Percentiles rank a stretch among this genome's conserved stretches.
Evolutionary conservation across 768 basidiomycete species (phyloP).

Genomic region (Ephemerocybe angulata): DNA sequence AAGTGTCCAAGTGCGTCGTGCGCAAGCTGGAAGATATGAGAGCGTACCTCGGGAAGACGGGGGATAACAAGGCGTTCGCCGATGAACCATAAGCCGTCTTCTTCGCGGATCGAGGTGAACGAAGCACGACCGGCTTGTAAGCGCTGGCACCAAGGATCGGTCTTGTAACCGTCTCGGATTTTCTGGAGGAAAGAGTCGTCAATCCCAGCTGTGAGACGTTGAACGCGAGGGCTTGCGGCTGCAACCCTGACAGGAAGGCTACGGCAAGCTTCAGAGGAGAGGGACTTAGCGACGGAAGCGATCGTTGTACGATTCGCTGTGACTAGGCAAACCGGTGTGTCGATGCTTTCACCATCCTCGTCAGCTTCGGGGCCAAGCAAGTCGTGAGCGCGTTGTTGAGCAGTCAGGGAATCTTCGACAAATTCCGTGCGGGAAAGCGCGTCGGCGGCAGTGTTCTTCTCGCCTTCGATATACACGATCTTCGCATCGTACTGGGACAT

Average conservation of each 20-base stretch:
- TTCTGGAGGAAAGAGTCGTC: neutral
- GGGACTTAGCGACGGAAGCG: no score
- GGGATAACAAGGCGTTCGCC: slow-evolving; percentile 22
- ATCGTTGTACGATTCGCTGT: no score
- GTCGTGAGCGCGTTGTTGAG: neutral
- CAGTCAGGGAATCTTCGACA: no score
- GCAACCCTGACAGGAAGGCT: neutral
- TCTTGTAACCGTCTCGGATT: no score
- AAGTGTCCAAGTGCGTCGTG: slow-evolving; percentile 34
- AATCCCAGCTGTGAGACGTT: slow-evolving; percentile 2
- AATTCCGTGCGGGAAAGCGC: slow-evolving; percentile 34
- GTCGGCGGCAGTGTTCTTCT: slow-evolving; percentile 33
- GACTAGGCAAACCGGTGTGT: no score
- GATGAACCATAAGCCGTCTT: no score
- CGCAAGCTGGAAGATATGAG: slow-evolving; percentile 22
- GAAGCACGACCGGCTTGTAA: no score
- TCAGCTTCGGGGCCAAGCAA: neutral
- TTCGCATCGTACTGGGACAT: slow-evolving; percentile 30
- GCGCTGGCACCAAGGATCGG: no score
- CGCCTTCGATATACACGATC: slow-evolving; percentile 31
- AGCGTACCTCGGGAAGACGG: slow-evolving; percentile 14
- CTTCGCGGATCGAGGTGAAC: no score
- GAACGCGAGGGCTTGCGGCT: neutral
- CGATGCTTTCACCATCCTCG: no score
- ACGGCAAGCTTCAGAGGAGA: no score